These are phyloP conservation scores for Alternaria solani DNA, from an alignment of 2,329 filamentous ascomycete species.

Conservation along the genomic window DNA sequence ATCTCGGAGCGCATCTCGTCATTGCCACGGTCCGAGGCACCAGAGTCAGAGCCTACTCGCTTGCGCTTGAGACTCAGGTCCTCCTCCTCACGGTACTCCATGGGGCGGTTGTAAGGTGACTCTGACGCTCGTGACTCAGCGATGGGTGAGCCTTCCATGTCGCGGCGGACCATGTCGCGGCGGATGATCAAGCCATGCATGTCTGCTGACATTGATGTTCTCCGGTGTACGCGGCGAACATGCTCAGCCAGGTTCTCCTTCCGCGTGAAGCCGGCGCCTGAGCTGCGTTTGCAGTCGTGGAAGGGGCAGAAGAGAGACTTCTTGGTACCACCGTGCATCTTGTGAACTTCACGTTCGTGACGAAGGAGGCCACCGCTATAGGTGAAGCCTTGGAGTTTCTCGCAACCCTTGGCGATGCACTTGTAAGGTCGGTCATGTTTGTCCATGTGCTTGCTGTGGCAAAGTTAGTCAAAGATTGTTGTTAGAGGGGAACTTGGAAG, in stretches of 20 bases:
- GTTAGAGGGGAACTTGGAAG: slow-evolving; percentile 22
- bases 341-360: slow-evolving; percentile 93
- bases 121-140: slow-evolving; percentile 34
- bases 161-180: slow-evolving; percentile 28
- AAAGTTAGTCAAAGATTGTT: slow-evolving; percentile 24
- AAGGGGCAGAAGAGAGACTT: slow-evolving; percentile 88
- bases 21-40: slow-evolving; percentile 32
- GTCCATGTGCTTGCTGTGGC: slow-evolving; percentile 90
- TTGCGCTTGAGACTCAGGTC: slow-evolving; percentile 45
- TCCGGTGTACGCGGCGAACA: slow-evolving; percentile 80
- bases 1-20: slow-evolving; percentile 51
- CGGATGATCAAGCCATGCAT: slow-evolving; percentile 45
- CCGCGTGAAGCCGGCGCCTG: slow-evolving; percentile 87
- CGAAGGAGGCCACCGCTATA: slow-evolving; percentile 90
- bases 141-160: slow-evolving; percentile 31
- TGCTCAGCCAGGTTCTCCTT: slow-evolving; percentile 96
- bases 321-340: slow-evolving; percentile 86
- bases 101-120: slow-evolving; percentile 33
- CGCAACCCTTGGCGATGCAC: slow-evolving; percentile 81
- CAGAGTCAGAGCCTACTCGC: slow-evolving; percentile 39
- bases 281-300: slow-evolving; percentile 85
- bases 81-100: slow-evolving; percentile 37
- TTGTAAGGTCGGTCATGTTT: slow-evolving; percentile 95
- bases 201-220: slow-evolving; percentile 49
- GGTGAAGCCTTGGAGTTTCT: slow-evolving; percentile 92